A percentile compares a stretch with the other conserved stretches of the same genome.
Conservation (phyloP, 176 grass and related monocot species). For the Cenchrus purpureus region DNA sequence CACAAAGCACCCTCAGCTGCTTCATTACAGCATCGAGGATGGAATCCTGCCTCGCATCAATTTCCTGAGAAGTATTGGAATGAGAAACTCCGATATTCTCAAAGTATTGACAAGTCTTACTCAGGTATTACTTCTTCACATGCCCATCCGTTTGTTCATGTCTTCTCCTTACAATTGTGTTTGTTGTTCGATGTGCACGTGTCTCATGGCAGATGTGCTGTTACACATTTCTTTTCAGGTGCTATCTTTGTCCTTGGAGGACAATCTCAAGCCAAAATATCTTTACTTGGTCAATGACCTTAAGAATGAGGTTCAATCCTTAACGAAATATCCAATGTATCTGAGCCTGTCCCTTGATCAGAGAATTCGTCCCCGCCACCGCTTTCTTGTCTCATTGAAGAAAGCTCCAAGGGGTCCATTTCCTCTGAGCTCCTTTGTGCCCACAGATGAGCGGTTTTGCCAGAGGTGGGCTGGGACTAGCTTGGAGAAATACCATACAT, state of each 20-base stretch:
- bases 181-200: slow-evolving; percentile 5
- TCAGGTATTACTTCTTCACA: slow-evolving; percentile 67
- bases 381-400: slow-evolving; percentile 88
- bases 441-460: slow-evolving; percentile 86
- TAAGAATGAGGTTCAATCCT: slow-evolving; percentile 70
- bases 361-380: slow-evolving; percentile 88
- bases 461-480: slow-evolving; percentile 91
- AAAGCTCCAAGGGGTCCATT: slow-evolving; percentile 96
- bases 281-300: slow-evolving; percentile 84
- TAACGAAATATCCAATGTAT: slow-evolving; percentile 97
- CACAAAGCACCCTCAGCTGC: slow-evolving; percentile 91
- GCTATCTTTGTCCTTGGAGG: slow-evolving; percentile 86
- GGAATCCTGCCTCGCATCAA: slow-evolving; percentile 94
- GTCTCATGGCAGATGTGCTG: slow-evolving; percentile 29
- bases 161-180: neutral
- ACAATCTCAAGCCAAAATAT: slow-evolving; percentile 86
- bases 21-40: slow-evolving; percentile 98
- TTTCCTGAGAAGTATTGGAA: slow-evolving; percentile 89
- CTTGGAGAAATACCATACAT: slow-evolving; percentile 83
- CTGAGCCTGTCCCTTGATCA: slow-evolving; percentile 93
- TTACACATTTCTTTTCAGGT: slow-evolving; percentile 62
- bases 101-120: slow-evolving; percentile 95
- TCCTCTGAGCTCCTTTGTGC: slow-evolving; percentile 91
- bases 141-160: slow-evolving; percentile 22
- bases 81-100: slow-evolving; percentile 78